These are phyloP conservation scores for Nakazawaea peltata DNA, from an alignment of 805 yeast species.

Conservation along the genomic window DNA sequence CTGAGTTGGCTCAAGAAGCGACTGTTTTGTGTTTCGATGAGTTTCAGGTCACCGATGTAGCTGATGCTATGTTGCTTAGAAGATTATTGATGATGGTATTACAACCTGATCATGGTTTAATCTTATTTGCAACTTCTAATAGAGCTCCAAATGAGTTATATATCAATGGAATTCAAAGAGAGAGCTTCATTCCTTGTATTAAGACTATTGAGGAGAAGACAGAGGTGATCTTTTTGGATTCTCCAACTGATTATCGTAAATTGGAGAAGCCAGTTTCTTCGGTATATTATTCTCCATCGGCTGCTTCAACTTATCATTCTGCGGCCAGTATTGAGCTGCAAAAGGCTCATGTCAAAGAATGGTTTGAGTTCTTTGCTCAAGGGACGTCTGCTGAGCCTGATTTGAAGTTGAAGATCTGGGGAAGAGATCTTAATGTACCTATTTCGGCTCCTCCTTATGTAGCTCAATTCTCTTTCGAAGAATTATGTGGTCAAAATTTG, in stretches of 20 bases:
- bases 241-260: constrained; percentile 92
- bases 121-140: constrained; percentile 89
- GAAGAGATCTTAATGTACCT: constrained; percentile 74
- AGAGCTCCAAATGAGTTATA: constrained; percentile 92
- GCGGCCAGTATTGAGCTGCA: constrained; percentile 36
- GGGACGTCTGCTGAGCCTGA: constrained; percentile 34
- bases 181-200: constrained; percentile 88
- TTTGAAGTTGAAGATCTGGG: constrained; percentile 66
- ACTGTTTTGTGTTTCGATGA: constrained; percentile 92
- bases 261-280: constrained; percentile 76
- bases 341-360: constrained; percentile 53
- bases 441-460: constrained; percentile 67
- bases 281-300: constrained; percentile 68
- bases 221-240: constrained; percentile 70
- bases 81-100: constrained; percentile 61
- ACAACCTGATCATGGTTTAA: constrained; percentile 70
- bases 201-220: constrained; percentile 66
- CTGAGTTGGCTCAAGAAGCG: constrained; percentile 68
- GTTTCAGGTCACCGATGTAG: constrained; percentile 96
- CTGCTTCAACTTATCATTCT: constrained; percentile 48
- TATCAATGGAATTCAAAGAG: constrained; percentile 89
- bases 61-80: constrained; percentile 94
- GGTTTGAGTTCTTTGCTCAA: constrained; percentile 78
- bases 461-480: constrained; percentile 82
- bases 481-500: constrained; percentile 78